Percentiles rank a stretch among this genome's conserved stretches.
phyloP scores from a whole-genome alignment of 139 green algal genomes.

The Volvox africanus region DNA sequence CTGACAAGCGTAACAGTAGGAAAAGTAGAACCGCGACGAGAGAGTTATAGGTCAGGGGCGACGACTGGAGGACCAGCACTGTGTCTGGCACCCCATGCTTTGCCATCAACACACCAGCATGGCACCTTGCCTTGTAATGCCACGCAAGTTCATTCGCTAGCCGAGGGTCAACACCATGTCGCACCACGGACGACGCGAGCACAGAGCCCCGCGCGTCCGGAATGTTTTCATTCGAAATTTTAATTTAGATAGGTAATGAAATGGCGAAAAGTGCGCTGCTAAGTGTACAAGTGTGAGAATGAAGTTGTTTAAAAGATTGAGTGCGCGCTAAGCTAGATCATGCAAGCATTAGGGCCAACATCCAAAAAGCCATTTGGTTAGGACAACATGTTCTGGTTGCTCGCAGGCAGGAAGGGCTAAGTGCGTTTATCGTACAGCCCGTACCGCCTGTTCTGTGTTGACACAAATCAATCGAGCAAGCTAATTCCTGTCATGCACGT shows the following conservation, averaged over 20 bases:
- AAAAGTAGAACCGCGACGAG: neutral
- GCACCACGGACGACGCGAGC: constrained; percentile 2
- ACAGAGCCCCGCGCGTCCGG: neutral
- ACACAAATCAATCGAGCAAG: neutral
- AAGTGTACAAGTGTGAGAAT: neutral
- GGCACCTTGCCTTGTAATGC: neutral
- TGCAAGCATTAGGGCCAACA: too few relatives aligned
- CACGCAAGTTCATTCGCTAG: neutral
- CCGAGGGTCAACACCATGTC: neutral
- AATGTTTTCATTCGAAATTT: neutral
- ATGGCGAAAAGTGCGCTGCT: neutral
- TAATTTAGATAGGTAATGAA: neutral
- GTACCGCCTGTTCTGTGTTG: too few relatives aligned
- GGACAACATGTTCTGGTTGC: too few relatives aligned
- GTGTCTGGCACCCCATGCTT: neutral
- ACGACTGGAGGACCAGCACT: neutral
- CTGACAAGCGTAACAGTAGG: neutral
- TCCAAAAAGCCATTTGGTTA: too few relatives aligned
- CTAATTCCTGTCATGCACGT: neutral
- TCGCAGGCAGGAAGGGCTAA: too few relatives aligned
- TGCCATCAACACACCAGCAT: neutral
- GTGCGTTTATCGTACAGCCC: too few relatives aligned
- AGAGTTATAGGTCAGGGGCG: neutral
- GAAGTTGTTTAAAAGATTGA: neutral
- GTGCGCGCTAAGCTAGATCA: too few relatives aligned